A percentile compares a stretch with the other conserved stretches of the same genome.
Conservation (phyloP, 306 rosid genomes). For the Mucuna pruriens region DNA sequence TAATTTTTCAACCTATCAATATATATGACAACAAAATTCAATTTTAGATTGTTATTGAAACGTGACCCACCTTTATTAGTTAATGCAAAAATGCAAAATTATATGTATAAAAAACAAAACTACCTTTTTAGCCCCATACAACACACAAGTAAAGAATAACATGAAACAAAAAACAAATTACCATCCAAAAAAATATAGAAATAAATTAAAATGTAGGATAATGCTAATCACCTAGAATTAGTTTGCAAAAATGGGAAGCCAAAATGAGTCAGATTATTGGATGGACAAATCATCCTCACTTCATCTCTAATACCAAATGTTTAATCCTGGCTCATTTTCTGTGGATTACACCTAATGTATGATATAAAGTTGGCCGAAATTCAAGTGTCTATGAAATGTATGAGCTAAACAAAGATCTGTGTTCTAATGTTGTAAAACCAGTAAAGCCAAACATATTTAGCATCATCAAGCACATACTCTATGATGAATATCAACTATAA, state of each 20-base stretch:
- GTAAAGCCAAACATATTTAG: slow-evolving; percentile 15
- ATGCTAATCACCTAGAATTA: background rate
- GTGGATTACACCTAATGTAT: background rate
- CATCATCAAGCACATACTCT: slow-evolving; percentile 2
- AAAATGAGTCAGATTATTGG: background rate
- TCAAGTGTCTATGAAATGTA: too few species aligned
- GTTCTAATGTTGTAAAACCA: slow-evolving; percentile 19
- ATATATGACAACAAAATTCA: background rate
- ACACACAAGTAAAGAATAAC: background rate
- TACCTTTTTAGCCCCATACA: background rate
- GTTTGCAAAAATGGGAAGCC: background rate
- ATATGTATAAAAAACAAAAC: background rate
- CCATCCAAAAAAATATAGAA: background rate
- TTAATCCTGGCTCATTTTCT: background rate
- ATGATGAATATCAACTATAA: background rate
- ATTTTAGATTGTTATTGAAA: background rate
- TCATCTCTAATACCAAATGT: background rate
- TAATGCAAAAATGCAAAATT: background rate
- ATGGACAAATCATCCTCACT: background rate
- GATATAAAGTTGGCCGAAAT: too few species aligned
- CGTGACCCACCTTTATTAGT: background rate
- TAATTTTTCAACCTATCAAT: background rate
- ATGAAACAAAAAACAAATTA: background rate
- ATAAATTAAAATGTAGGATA: background rate
- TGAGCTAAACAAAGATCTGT: slow-evolving; percentile 22